Base-by-base conservation (phyloP, 1,284 basidiomycete species). In the Sanghuangporus baumii region DNA sequence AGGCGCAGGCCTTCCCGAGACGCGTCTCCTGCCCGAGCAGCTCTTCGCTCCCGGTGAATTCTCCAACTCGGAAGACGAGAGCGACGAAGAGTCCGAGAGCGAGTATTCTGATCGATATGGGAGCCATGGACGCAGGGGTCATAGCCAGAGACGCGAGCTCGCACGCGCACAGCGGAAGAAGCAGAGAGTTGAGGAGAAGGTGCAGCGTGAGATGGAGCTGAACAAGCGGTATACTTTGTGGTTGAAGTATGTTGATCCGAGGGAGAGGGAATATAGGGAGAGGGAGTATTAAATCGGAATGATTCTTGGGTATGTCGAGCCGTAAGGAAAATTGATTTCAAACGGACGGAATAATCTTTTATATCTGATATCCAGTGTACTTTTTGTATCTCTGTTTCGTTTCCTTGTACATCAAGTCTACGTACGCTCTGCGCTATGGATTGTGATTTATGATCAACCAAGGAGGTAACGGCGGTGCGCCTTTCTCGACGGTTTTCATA, bases 141-240 rank as follows among this genome's bases (percentile, higher is more conserved):
- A 74, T 57, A 64, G 66, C 1, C 69, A 71, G 60, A 66, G 75
- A 61, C 67, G 72, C 36, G 83, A 83, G 56, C 12, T 66, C 78
- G 36, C 70, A 76, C 14, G 81, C 85, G 65, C 59, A 2, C 16
- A 36, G n/a, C 31, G 37, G 48, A 76, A 75, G 67, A 81, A 79
- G 66, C 79, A 77, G 6, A 62, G 86, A 86, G 70, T 83, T 79
- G 72, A 86, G 76, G 74, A 78, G 79, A 66, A 81, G 81, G 65
- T 79, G 77, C 66, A 85, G 79, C 72, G 86, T 87, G 69, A 88
- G 80, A 75, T 79, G 60, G 80, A 79, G 70, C 18, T 51, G 12
- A 83, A 84, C 69, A 85, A 79, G 73, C 78, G 76, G 61, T 91
- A 88, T 70, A 69, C 81, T 1, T 71, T 90, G 46, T 89, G 84